These are phyloP conservation scores for Vitis hybrid DNA, from an alignment of 177 flowering plant species.

Conservation along the genomic window DNA sequence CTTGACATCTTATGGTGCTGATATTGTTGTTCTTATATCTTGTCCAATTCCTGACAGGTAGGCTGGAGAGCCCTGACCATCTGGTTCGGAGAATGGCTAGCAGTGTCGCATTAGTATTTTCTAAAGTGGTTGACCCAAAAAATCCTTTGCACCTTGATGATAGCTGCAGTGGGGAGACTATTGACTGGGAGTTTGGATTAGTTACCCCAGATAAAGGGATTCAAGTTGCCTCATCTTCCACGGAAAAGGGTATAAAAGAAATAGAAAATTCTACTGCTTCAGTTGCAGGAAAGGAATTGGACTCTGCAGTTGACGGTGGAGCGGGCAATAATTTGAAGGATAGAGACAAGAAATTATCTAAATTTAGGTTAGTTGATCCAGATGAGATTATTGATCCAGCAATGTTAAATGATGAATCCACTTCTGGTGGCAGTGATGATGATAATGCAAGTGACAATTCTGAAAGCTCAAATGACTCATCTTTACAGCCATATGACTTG, in stretches of 20 bases:
- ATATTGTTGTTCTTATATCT: constrained; percentile 13
- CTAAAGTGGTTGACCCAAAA: constrained; percentile 85
- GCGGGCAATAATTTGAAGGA: constrained; percentile 18
- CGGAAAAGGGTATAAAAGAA: constrained; percentile 19
- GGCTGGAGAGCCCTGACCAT: constrained; percentile 78
- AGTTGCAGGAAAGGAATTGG: constrained; percentile 22
- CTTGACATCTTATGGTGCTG: constrained; percentile 9
- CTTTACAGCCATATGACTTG: constrained; percentile 92
- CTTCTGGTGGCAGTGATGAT: constrained; percentile 46
- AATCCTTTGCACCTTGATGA: constrained; percentile 97
- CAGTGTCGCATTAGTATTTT: constrained; percentile 77
- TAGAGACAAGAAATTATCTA: constrained; percentile 34
- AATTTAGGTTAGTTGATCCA: constrained; percentile 57
- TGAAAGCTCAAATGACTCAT: constrained; percentile 69
- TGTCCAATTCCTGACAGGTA: constrained; percentile 53
- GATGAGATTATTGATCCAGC: constrained; percentile 91
- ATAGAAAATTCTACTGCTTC: constrained; percentile 13
- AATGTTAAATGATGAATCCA: constrained; percentile 33
- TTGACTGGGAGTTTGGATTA: constrained; percentile 91
- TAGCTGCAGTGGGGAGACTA: constrained; percentile 50
- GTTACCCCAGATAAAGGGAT: constrained; percentile 22
- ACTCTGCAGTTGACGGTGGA: constrained; percentile 17
- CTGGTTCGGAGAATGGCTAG: constrained; percentile 87
- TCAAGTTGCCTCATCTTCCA: constrained; percentile 12
- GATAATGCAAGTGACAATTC: constrained; percentile 62